A percentile compares a stretch with the other conserved stretches of the same genome.
These are phyloP conservation scores for Extremus antarcticus DNA, from an alignment of 495 filamentous ascomycete genomes.

Conservation along the genomic window DNA sequence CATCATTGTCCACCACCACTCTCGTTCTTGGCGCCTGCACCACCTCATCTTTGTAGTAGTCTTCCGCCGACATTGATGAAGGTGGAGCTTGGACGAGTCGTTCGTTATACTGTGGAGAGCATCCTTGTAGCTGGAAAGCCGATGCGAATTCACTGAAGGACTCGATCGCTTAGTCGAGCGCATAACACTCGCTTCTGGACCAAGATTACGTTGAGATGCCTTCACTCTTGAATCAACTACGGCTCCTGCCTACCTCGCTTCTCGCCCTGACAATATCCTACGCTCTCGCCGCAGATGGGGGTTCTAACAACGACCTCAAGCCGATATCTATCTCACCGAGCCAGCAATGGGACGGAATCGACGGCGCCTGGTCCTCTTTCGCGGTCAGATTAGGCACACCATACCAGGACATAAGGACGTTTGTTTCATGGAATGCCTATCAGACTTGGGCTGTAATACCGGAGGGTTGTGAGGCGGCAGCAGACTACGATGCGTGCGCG, in stretches of 20 bases:
- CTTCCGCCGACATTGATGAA: not conserved
- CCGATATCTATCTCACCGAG: conserved; percentile 16
- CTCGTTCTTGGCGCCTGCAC: not conserved
- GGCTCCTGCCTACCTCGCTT: conserved; percentile 6
- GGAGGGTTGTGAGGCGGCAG: conserved; percentile 29
- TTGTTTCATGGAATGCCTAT: conserved; percentile 29
- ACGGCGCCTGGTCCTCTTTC: conserved; percentile 34
- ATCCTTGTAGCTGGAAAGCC: too few relatives aligned
- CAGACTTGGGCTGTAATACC: conserved; percentile 33
- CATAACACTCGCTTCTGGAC: too few relatives aligned
- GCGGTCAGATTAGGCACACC: conserved; percentile 31
- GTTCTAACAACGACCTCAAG: not conserved
- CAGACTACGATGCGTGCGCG: conserved; percentile 30
- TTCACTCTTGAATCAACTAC: conserved; percentile 1
- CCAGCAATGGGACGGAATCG: conserved; percentile 30
- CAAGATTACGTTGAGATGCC: not conserved
- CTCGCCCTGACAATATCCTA: conserved; percentile 6
- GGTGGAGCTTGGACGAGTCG: not conserved
- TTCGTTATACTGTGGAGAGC: too few relatives aligned
- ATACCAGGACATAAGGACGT: conserved; percentile 29
- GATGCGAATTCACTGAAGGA: too few relatives aligned
- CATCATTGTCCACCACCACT: too few relatives aligned
- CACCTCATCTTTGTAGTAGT: not conserved
- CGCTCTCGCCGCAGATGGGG: conserved; percentile 1
- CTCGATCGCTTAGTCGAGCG: too few relatives aligned